Evolutionary conservation across 208 protist genomes (phyloP), one percentile per base, ranked within the genome.

Genomic region (Crithidia fasciculata): DNA sequence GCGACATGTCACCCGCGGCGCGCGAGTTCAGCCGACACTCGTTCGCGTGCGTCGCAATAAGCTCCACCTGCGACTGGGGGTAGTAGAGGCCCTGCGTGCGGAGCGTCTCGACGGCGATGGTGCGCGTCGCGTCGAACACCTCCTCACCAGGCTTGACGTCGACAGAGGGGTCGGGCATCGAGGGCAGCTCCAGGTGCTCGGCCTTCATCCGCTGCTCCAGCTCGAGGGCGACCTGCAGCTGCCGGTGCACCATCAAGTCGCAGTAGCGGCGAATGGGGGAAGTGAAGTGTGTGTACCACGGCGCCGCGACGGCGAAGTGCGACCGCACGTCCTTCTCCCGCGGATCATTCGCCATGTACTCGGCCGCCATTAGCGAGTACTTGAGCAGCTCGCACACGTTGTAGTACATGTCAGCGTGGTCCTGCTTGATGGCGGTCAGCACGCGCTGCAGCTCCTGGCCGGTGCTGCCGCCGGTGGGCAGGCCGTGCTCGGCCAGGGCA

Each of bases 251-350:
- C 59, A 98, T 84, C 53, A 98, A 83, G 72, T 98, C 95, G 64
- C 84, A 83, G 81, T 98, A 98, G 50, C 97, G 88, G 8, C 97
- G 92, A 69, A 98, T 98, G 9, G 97, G 97, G 5, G 94, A 98
- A 18, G 95, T 98, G 70, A 98, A 98, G 80, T 98, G 96, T 15
- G 94, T 97, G 82, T 98, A 98, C 74, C 94, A 92, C 41, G 82
- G 78, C 60, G 92, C 58, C 5, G 81, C 92, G 41, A 98, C 81
- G 37, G 94, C 96, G 68, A 91, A 98, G 86, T 98, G 96, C n/a
- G 79, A 78, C 39, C 83, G 85, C 53, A 61, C 71, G 50, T 68
- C 60, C 7, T 70, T 78, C 36, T 60, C 61, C 0, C 70, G 43
- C 8, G 83, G 81, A 59, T 84, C 89, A 52, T 92, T 95, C 5